These are phyloP conservation scores for Apiotrichum veenhuisii DNA, from an alignment of 1,284 basidiomycete genomes.

Conservation along the genomic window DNA sequence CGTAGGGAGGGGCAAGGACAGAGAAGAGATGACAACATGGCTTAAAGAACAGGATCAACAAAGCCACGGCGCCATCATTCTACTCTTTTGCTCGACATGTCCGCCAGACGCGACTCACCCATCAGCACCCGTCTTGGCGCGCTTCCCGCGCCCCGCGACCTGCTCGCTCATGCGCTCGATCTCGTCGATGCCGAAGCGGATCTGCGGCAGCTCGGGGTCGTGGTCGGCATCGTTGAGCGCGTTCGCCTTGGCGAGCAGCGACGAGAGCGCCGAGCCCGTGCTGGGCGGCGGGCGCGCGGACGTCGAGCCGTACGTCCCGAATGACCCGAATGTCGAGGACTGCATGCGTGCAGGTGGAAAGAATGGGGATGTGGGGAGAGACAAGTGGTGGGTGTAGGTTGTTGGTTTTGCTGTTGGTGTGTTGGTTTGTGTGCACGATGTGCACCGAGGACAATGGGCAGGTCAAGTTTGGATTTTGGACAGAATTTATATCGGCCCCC, in stretches of 20 bases:
- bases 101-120: conserved; percentile 27
- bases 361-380: background rate
- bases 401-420: background rate
- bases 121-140: conserved; percentile 30
- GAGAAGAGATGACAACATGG: too few species aligned
- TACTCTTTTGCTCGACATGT: background rate
- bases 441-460: too few species aligned
- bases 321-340: conserved; percentile 8
- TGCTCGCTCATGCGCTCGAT: conserved; percentile 45
- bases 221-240: conserved; percentile 34
- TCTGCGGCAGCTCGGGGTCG: conserved; percentile 43
- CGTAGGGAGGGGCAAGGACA: too few species aligned
- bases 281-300: conserved; percentile 19
- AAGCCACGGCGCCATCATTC: background rate
- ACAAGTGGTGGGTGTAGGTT: background rate
- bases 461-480: background rate
- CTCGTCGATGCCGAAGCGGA: conserved; percentile 45
- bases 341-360: conserved; percentile 8
- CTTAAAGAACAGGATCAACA: background rate
- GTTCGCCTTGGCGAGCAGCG: conserved; percentile 42
- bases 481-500: background rate
- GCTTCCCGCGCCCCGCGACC: conserved; percentile 35
- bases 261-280: conserved; percentile 28
- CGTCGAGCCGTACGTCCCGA: conserved; percentile 2
- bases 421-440: too few species aligned